Base-by-base conservation (phyloP, 2,329 filamentous ascomycete genomes). In the Penicillium sp. region DNA sequence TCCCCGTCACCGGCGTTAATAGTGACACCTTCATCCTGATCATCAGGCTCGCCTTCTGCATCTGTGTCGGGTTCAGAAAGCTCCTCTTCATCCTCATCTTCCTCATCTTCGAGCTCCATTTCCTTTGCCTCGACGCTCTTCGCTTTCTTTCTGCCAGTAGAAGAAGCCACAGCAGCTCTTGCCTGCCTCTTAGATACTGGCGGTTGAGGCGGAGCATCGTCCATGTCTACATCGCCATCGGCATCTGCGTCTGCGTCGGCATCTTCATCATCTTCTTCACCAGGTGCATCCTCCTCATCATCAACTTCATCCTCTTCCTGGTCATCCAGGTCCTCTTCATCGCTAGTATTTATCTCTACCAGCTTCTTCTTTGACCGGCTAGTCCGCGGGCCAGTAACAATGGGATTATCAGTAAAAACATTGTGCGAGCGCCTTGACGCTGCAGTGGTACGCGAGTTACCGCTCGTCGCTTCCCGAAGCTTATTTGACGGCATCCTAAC, bases 401-500 rank as follows among this genome's bases (percentile, higher is more conserved):
- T 80, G 51, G 80, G 77, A 21, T 79, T 75, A 5, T 81, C 79
- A 44, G 78, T 78, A 48, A 83, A 81, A 15, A 80, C 78, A 66
- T 83, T 82, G 64, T 75, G 69, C 35, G 71, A 71, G 56, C 75
- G 74, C 60, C 71, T 70, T 17, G 66, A 62, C 69, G 71, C 58
- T 46, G 71, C 53, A 56, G 65, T 65, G 31, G 69, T 66, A 41
- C 75, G 67, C 35, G 66, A 64, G 60, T 67, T 67, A 61, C 72
- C 69, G 51, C 71, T 73, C 51, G 78, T 83, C 29, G 79, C 81
- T 67, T 83, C 82, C 35, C 81, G 80, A 58, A 83, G 70, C 70
- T 82, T 83, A 68, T 75, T 81, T 21, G 81, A 76, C 19, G 81
- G 79, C 76, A 83, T 82, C 66, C 80, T 84, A 55, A 84, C 76